Evolutionary conservation across 2,329 filamentous ascomycete species (phyloP).

Genomic region (Aspergillus ustus): DNA sequence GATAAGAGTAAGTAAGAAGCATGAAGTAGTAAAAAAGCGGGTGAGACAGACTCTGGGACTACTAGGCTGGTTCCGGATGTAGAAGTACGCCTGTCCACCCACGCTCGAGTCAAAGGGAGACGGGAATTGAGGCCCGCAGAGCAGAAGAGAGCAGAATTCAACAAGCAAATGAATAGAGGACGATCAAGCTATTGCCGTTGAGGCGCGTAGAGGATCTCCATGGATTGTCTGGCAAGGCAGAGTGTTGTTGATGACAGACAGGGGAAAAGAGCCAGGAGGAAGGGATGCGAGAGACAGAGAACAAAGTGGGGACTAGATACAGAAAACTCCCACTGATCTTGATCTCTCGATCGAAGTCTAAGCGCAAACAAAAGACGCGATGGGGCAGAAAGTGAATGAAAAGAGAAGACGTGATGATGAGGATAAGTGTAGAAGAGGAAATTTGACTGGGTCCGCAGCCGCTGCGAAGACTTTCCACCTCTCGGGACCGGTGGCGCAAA

Average conservation of each 20-base stretch:
- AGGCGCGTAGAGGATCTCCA: conserved; percentile 16
- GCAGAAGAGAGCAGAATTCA: conserved; percentile 13
- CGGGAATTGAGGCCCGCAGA: not conserved
- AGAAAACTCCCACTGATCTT: not conserved
- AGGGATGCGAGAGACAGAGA: conserved; percentile 2
- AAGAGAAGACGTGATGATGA: conserved; percentile 3
- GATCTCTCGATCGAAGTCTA: not conserved
- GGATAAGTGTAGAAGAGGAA: conserved; percentile 11
- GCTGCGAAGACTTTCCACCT: not conserved
- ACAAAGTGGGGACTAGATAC: not conserved
- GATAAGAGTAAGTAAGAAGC: conserved; percentile 5
- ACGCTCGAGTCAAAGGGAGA: not conserved
- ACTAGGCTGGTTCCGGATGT: conserved; percentile 24
- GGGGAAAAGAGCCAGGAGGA: conserved; percentile 3
- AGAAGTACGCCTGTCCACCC: conserved; percentile 12
- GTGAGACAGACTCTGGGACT: conserved; percentile 3
- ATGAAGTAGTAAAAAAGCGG: conserved; percentile 10
- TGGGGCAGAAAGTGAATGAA: not conserved
- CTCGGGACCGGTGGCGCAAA: conserved; percentile 10
- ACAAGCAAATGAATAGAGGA: conserved; percentile 11
- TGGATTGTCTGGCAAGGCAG: not conserved
- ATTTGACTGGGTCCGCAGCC: conserved; percentile 16
- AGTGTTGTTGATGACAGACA: conserved; percentile 15
- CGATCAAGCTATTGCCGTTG: conserved; percentile 1
- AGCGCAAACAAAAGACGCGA: not conserved